These are phyloP conservation scores for Teratosphaeria destructans DNA, from an alignment of 2,329 filamentous ascomycete species.

Conservation along the genomic window DNA sequence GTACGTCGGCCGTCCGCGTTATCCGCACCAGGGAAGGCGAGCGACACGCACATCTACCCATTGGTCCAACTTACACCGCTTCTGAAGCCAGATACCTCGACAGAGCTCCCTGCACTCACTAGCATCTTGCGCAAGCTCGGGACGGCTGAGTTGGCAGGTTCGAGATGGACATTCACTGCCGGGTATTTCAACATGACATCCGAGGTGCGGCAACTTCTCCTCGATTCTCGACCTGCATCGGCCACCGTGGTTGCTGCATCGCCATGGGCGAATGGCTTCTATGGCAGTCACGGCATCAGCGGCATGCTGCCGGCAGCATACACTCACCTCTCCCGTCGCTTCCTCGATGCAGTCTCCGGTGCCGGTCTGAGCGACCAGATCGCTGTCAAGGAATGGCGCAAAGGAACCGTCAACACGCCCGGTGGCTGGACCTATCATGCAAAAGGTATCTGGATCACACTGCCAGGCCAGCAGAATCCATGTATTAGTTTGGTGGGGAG, in stretches of 20 bases:
- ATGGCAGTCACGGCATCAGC: conserved; percentile 74
- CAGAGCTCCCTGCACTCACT: conserved; percentile 74
- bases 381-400: conserved; percentile 75
- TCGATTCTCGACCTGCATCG: conserved; percentile 56
- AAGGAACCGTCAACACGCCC: conserved; percentile 67
- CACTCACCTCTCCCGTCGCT: conserved; percentile 73
- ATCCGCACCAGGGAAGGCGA: conserved; percentile 22
- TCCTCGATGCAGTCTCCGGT: conserved; percentile 55
- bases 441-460: conserved; percentile 85
- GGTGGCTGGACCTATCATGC: conserved; percentile 96
- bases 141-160: conserved; percentile 48
- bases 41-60: conserved; percentile 71
- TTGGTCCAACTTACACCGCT: conserved; percentile 82
- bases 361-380: conserved; percentile 50
- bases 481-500: conserved; percentile 78
- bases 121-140: conserved; percentile 61
- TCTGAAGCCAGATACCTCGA: conserved; percentile 68
- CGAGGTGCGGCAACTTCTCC: conserved; percentile 66
- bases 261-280: conserved; percentile 92
- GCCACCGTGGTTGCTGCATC: conserved; percentile 88
- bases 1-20: conserved; percentile 35
- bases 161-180: conserved; percentile 90
- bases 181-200: conserved; percentile 98
- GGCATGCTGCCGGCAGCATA: conserved; percentile 88
- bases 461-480: conserved; percentile 53